Evolutionary conservation across 257 asterid species (phyloP).

Genomic region (Nicotiana tomentosiformis): DNA sequence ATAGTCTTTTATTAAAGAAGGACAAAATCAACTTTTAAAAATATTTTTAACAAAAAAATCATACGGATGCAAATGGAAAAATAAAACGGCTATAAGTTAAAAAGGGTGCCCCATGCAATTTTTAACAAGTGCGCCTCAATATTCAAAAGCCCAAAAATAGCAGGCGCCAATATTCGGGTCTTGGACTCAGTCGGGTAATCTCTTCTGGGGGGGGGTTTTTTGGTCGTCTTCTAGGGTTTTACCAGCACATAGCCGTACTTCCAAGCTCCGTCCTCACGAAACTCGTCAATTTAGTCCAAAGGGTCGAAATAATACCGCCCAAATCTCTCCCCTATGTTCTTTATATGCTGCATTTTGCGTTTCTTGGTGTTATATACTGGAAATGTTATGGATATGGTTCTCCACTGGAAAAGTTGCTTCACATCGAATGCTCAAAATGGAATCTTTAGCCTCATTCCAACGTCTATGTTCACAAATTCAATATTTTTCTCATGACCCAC

Average conservation of each 20-base stretch:
- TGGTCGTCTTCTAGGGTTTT: background rate
- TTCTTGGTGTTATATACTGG: slow-evolving; percentile 10
- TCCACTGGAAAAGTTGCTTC: slow-evolving; percentile 10
- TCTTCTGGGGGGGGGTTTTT: too few species aligned
- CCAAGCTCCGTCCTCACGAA: background rate
- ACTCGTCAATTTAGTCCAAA: background rate
- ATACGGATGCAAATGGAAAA: too few species aligned
- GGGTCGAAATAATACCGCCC: background rate
- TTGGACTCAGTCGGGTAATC: background rate
- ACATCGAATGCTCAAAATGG: slow-evolving; percentile 15
- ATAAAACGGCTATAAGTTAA: too few species aligned
- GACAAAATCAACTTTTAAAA: too few species aligned
- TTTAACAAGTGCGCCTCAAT: too few species aligned
- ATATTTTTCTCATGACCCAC: background rate
- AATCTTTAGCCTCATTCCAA: slow-evolving; percentile 22
- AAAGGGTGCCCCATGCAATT: too few species aligned
- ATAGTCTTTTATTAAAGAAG: too few species aligned
- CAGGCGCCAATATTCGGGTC: background rate
- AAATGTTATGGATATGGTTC: slow-evolving; percentile 35
- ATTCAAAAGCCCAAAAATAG: background rate
- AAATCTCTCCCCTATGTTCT: background rate
- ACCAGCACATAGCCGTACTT: background rate
- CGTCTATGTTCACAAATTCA: slow-evolving; percentile 28
- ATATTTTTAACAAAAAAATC: too few species aligned
- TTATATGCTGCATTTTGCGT: slow-evolving; percentile 6